phyloP scores from a whole-genome alignment of 1,139 yeast species.

The Lodderomyces oxycetoniae region DNA sequence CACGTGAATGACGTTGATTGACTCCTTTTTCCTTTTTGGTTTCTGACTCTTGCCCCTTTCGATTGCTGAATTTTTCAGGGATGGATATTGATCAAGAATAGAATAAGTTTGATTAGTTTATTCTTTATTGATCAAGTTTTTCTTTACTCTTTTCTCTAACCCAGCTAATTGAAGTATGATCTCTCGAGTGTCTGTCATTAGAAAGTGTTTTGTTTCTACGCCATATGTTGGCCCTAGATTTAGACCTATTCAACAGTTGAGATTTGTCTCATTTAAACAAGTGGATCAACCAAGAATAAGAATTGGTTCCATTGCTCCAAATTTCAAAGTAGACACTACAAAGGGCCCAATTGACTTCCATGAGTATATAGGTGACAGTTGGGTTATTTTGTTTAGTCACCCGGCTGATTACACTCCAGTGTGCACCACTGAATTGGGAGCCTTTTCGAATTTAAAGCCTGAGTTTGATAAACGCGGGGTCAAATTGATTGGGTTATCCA shows the following conservation, averaged over 20 bases:
- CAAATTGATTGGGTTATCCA: constrained; percentile 81
- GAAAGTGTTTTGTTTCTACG: background rate
- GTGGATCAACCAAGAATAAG: constrained; percentile 29
- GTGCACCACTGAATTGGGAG: constrained; percentile 92
- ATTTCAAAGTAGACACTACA: constrained; percentile 75
- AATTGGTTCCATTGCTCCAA: constrained; percentile 72
- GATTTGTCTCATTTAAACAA: background rate
- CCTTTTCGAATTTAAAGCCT: constrained; percentile 78
- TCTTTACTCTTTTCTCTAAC: too few species aligned
- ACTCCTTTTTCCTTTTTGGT: too few species aligned
- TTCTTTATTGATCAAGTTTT: too few species aligned
- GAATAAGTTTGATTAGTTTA: too few species aligned
- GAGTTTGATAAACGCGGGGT: constrained; percentile 77
- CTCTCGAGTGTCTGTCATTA: too few species aligned
- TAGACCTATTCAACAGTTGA: constrained; percentile 1
- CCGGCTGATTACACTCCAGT: constrained; percentile 96
- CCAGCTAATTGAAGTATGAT: too few species aligned
- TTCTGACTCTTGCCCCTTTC: too few species aligned
- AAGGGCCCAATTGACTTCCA: constrained; percentile 77
- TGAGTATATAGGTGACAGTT: constrained; percentile 71
- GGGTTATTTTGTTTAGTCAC: constrained; percentile 86
- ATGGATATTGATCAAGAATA: too few species aligned
- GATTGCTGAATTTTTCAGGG: too few species aligned
- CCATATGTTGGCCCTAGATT: background rate
- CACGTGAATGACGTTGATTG: too few species aligned